Percentiles rank a stretch among this genome's conserved stretches.
Evolutionary conservation across 768 basidiomycete genomes (phyloP).

Genomic region (Suillus subaureus): DNA sequence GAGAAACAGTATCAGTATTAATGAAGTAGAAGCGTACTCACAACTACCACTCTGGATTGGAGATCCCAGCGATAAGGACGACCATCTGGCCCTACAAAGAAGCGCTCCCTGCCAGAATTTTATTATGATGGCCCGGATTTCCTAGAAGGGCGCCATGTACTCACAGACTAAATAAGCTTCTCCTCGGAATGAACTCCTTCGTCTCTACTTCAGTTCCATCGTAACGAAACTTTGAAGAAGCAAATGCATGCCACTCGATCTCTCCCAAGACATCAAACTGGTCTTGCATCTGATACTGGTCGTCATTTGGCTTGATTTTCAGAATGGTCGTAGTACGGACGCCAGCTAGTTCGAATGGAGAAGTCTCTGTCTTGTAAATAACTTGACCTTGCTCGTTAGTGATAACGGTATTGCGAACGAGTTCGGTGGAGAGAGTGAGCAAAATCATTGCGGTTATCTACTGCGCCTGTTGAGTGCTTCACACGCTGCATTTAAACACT

Average conservation of each 20-base stretch:
- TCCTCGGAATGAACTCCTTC: conserved; percentile 27
- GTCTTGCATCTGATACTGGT: conserved; percentile 28
- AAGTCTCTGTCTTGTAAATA: conserved; percentile 33
- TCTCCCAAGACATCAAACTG: conserved; percentile 34
- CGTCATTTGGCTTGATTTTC: conserved; percentile 27
- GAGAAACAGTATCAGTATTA: not conserved
- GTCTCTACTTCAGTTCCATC: conserved; percentile 28
- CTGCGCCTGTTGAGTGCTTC: too few relatives aligned
- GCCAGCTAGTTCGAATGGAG: conserved; percentile 15
- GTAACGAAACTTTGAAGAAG: conserved; percentile 33
- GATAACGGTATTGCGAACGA: conserved; percentile 27
- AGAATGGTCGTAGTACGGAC: conserved; percentile 26
- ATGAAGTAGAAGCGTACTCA: not conserved
- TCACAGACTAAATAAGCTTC: conserved; percentile 25
- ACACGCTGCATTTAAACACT: not conserved
- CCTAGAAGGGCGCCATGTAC: conserved; percentile 3
- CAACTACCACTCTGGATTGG: not conserved
- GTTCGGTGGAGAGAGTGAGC: conserved; percentile 24
- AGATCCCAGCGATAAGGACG: conserved; percentile 9
- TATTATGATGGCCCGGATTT: not conserved
- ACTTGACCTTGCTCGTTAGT: conserved; percentile 28
- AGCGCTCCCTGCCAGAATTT: conserved; percentile 2
- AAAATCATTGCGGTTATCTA: conserved; percentile 17
- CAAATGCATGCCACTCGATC: conserved; percentile 37
- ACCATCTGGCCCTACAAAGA: conserved; percentile 8